A percentile compares a stretch with the other conserved stretches of the same genome.
Evolutionary conservation across 2,329 filamentous ascomycete genomes (phyloP).

Genomic region (Scedosporium minutisporum): DNA sequence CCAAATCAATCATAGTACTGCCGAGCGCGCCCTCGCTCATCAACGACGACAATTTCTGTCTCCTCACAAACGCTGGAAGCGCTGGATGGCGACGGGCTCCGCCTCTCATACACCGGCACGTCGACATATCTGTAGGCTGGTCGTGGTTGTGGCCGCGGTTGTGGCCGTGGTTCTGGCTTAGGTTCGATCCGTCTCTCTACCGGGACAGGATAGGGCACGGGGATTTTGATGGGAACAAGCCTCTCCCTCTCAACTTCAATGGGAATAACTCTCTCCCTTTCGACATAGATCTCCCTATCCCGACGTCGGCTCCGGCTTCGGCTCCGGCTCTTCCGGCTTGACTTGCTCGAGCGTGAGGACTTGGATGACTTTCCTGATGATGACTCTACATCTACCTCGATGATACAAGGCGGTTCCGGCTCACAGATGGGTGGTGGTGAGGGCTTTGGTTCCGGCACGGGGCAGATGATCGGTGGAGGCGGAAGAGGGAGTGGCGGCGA

Average conservation of each 20-base stretch:
- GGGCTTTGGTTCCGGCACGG: background rate
- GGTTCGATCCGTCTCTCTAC: background rate
- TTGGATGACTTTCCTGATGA: constrained; percentile 8
- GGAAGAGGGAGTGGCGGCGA: background rate
- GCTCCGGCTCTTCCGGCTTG: constrained; percentile 4
- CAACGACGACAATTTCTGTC: constrained; percentile 1
- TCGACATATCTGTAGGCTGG: constrained; percentile 6
- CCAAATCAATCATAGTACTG: background rate
- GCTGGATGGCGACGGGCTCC: background rate
- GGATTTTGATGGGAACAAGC: constrained; percentile 1
- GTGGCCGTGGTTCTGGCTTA: background rate
- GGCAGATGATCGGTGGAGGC: background rate
- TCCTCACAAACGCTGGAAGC: constrained; percentile 5
- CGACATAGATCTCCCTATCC: constrained; percentile 4
- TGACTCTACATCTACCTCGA: constrained; percentile 7
- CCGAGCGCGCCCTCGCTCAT: background rate
- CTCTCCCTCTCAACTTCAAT: background rate
- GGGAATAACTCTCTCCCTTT: constrained; percentile 5
- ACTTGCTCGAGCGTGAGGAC: constrained; percentile 6
- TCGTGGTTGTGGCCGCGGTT: background rate
- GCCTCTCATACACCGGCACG: constrained; percentile 1
- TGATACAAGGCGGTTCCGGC: background rate
- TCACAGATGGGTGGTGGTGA: background rate
- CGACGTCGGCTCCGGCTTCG: constrained; percentile 1
- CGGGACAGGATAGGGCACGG: constrained; percentile 3